phyloP scores from a whole-genome alignment of 257 asterid species.

The Solanum tarijense region DNA sequence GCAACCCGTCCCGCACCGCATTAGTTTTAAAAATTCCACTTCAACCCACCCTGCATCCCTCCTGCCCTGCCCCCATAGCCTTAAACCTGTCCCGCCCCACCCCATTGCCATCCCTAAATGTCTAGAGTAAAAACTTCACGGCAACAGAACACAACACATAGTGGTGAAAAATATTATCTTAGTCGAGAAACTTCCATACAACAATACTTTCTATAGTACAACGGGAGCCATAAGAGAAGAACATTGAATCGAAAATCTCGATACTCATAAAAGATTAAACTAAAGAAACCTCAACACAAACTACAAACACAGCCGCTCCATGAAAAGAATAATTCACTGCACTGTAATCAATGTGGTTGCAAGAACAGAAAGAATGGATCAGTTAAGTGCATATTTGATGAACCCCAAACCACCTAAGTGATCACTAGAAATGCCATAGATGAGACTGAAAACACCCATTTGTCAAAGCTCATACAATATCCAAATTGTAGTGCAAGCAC shows the following conservation, averaged over 20 bases:
- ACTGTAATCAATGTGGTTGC: background rate
- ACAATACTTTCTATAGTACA: too few species aligned
- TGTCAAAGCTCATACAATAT: background rate
- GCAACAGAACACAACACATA: too few species aligned
- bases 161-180: too few species aligned
- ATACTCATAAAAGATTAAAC: background rate
- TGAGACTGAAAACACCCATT: background rate
- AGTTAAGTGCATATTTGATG: background rate
- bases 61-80: too few species aligned
- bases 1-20: too few species aligned
- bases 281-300: background rate
- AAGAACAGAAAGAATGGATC: background rate
- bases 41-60: too few species aligned
- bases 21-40: too few species aligned
- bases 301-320: background rate
- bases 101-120: too few species aligned
- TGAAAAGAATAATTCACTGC: background rate
- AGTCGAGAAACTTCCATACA: too few species aligned
- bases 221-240: background rate
- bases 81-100: too few species aligned
- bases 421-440: background rate
- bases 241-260: background rate
- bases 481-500: too few species aligned
- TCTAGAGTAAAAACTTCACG: too few species aligned
- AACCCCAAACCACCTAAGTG: background rate